Evolutionary conservation across 352 stramenopile genomes (phyloP).

Genomic region (Plasmopara viticola): DNA sequence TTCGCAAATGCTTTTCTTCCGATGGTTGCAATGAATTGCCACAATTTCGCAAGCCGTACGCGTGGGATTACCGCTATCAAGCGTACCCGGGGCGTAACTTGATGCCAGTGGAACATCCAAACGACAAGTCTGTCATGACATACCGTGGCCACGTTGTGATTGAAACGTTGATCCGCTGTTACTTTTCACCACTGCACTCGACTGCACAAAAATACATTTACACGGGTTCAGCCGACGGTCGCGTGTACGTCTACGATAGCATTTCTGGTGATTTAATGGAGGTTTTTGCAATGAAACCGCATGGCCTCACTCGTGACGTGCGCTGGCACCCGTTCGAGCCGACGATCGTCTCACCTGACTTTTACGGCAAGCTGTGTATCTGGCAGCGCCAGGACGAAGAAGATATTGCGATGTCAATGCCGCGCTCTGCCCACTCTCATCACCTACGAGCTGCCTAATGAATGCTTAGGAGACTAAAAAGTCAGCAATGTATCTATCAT

Average conservation of each 20-base stretch:
- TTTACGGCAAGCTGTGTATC: slow-evolving; percentile 82
- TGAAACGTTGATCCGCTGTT: slow-evolving; percentile 79
- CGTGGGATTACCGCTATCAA: slow-evolving; percentile 82
- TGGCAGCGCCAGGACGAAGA: slow-evolving; percentile 58
- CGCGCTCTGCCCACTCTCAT: neutral
- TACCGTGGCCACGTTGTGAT: slow-evolving; percentile 76
- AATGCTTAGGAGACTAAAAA: neutral
- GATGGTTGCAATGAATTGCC: slow-evolving; percentile 36
- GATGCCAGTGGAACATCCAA: slow-evolving; percentile 49
- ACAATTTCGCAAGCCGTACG: slow-evolving; percentile 45
- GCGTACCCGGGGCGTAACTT: slow-evolving; percentile 60
- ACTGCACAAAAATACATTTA: slow-evolving; percentile 84
- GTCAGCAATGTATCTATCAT: neutral
- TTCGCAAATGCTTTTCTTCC: slow-evolving; percentile 66
- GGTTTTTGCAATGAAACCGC: slow-evolving; percentile 73
- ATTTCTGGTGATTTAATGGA: slow-evolving; percentile 67
- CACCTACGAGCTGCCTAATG: slow-evolving; percentile 4
- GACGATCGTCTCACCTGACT: slow-evolving; percentile 78
- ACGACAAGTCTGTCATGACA: slow-evolving; percentile 79
- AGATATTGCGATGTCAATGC: neutral
- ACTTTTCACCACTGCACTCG: slow-evolving; percentile 84
- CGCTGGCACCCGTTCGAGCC: slow-evolving; percentile 80
- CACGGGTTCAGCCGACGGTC: slow-evolving; percentile 74
- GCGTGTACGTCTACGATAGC: slow-evolving; percentile 80
- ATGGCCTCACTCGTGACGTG: slow-evolving; percentile 74